phyloP scores from a whole-genome alignment of 2,329 filamentous ascomycete species.

The Furcasterigmium sp. region DNA sequence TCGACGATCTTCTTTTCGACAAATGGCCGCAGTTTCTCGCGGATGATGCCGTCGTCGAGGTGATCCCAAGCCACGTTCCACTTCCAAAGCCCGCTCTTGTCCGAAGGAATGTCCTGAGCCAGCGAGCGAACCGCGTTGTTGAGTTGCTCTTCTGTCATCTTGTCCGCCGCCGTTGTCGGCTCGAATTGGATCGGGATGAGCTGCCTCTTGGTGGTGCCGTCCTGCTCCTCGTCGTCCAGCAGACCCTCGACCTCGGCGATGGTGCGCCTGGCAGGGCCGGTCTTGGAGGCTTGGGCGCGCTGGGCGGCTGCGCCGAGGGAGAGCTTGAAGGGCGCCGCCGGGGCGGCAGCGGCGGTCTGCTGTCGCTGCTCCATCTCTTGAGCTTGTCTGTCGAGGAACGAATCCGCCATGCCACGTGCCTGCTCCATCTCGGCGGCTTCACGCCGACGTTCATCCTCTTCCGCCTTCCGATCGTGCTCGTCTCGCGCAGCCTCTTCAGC shows the following conservation, averaged over 20 bases:
- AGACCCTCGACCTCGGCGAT: constrained; percentile 92
- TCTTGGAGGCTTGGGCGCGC: constrained; percentile 54
- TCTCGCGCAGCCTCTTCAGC: constrained; percentile 71
- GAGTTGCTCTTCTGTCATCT: constrained; percentile 81
- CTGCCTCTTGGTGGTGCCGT: constrained; percentile 63
- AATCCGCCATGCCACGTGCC: constrained; percentile 79
- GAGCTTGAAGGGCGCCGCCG: constrained; percentile 82
- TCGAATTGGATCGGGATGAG: constrained; percentile 82
- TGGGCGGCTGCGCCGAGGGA: constrained; percentile 87
- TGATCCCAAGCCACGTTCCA: constrained; percentile 92
- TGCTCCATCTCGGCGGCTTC: constrained; percentile 70
- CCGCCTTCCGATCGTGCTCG: constrained; percentile 73
- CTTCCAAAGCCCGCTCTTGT: constrained; percentile 82
- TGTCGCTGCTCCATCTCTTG: constrained; percentile 61
- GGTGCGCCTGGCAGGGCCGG: constrained; percentile 62
- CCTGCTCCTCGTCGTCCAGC: constrained; percentile 90
- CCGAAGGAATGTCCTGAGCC: constrained; percentile 83
- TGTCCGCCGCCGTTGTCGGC: constrained; percentile 56
- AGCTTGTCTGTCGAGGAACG: constrained; percentile 81
- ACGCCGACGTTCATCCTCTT: constrained; percentile 68
- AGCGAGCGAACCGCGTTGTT: constrained; percentile 75
- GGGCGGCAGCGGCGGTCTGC: constrained; percentile 31
- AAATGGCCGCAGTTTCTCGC: constrained; percentile 86
- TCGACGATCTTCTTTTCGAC: constrained; percentile 98
- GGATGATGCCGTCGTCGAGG: constrained; percentile 74